Conservation (phyloP, 129 eudicot species). For the Smallanthus sonchifolius region DNA sequence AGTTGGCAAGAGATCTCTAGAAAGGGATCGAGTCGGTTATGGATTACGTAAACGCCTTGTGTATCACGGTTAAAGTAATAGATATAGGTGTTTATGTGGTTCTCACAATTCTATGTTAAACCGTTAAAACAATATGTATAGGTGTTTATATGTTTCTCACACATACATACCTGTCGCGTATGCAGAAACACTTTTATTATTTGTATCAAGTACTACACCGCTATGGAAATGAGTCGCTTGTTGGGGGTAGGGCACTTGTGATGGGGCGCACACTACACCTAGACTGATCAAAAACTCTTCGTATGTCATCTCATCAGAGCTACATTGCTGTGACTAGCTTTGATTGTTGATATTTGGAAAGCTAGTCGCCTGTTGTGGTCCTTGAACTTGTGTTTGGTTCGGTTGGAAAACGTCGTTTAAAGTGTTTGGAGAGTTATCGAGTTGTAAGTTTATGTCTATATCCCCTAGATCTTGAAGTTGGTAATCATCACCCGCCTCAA, state of each 20-base stretch:
- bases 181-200: not conserved
- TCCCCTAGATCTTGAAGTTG: not conserved
- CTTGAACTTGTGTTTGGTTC: slow-evolving; percentile 1
- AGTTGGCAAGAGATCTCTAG: too few species aligned
- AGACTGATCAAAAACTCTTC: slow-evolving; percentile 20
- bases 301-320: slow-evolving; percentile 13
- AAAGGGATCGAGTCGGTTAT: too few species aligned
- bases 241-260: not conserved
- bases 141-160: not conserved
- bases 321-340: not conserved
- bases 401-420: not conserved
- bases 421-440: not conserved
- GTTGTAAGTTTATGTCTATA: not conserved
- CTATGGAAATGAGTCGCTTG: not conserved
- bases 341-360: not conserved
- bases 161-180: not conserved
- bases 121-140: too few species aligned
- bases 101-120: too few species aligned
- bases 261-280: slow-evolving; percentile 6
- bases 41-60: not conserved
- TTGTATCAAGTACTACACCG: not conserved
- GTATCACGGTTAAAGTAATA: too few species aligned
- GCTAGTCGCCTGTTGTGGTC: not conserved
- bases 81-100: too few species aligned
- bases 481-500: not conserved